Percentiles rank a stretch among this genome's conserved stretches.
Conservation (phyloP, 2,329 filamentous ascomycete species). For the Emmonsia crescens region DNA sequence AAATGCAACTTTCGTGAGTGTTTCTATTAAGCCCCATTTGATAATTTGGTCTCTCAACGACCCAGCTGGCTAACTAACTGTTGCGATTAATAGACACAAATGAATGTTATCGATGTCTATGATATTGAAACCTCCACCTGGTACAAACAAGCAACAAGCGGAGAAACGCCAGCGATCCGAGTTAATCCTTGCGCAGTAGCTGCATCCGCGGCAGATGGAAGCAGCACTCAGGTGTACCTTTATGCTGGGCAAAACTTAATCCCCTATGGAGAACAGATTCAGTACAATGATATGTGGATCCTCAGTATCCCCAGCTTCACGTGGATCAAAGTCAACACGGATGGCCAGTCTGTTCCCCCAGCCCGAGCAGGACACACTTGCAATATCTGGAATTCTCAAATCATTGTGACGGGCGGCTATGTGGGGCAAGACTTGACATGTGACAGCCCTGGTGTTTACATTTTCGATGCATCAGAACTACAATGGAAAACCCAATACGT, state of each 20-base stretch:
- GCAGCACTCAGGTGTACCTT: conserved; percentile 66
- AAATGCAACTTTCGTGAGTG: conserved; percentile 51
- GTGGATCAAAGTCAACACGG: conserved; percentile 58
- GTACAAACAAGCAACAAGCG: conserved; percentile 61
- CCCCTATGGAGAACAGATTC: conserved; percentile 47
- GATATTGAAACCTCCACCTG: conserved; percentile 59
- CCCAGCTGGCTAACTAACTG: not conserved
- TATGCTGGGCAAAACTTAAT: conserved; percentile 66
- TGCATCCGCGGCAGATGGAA: conserved; percentile 60
- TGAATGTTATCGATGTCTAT: conserved; percentile 70
- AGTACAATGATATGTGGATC: conserved; percentile 68
- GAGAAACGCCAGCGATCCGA: conserved; percentile 46
- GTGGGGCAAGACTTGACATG: conserved; percentile 50
- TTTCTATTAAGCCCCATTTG: not conserved
- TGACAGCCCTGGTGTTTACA: conserved; percentile 59
- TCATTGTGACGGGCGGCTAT: conserved; percentile 66
- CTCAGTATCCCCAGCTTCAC: conserved; percentile 69
- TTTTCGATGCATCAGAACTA: conserved; percentile 63
- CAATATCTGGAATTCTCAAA: conserved; percentile 68
- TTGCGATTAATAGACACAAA: conserved; percentile 39
- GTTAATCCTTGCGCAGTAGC: conserved; percentile 63
- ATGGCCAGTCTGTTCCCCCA: conserved; percentile 37
- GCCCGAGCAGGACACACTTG: conserved; percentile 65
- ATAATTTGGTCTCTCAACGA: not conserved
- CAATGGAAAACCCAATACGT: conserved; percentile 62